A percentile compares a stretch with the other conserved stretches of the same genome.
Conservation (phyloP, 2,329 filamentous ascomycete genomes). For the Ascochyta koolunga region DNA sequence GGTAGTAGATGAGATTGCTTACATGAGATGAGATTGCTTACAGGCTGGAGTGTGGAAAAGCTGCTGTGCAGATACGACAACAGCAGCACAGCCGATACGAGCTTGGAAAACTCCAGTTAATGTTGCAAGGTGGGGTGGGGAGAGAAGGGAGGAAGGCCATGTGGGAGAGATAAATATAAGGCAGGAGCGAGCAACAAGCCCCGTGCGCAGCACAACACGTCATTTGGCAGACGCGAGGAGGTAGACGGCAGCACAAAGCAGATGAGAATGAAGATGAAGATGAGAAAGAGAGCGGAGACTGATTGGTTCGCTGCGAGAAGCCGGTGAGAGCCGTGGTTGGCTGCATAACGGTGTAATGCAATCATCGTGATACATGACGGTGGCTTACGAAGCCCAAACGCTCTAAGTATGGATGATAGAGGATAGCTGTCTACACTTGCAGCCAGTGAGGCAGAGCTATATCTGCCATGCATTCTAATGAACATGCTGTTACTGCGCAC, state of each 20-base stretch:
- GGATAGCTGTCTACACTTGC: not conserved
- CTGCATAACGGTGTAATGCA: constrained; percentile 1
- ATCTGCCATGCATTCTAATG: not conserved
- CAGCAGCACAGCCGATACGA: not conserved
- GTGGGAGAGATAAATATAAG: constrained; percentile 16
- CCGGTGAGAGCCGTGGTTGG: constrained; percentile 3
- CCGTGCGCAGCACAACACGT: constrained; percentile 13
- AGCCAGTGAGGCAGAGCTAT: not conserved
- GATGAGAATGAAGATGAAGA: constrained; percentile 12
- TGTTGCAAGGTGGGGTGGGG: not conserved
- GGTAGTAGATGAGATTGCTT: not conserved
- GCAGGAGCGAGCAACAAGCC: constrained; percentile 17
- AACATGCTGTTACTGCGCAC: not conserved
- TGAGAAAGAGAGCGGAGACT: not conserved
- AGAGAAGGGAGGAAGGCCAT: not conserved
- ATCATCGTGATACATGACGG: not conserved
- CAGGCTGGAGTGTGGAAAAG: not conserved
- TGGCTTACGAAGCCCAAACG: not conserved
- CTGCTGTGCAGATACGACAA: not conserved
- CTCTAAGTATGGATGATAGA: not conserved
- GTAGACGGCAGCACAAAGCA: not conserved
- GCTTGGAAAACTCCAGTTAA: not conserved
- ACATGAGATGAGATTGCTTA: not conserved
- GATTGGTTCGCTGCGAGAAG: not conserved
- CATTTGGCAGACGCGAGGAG: not conserved